These are phyloP conservation scores for Solanum appendiculatum DNA, from an alignment of 257 asterid species.

Conservation along the genomic window DNA sequence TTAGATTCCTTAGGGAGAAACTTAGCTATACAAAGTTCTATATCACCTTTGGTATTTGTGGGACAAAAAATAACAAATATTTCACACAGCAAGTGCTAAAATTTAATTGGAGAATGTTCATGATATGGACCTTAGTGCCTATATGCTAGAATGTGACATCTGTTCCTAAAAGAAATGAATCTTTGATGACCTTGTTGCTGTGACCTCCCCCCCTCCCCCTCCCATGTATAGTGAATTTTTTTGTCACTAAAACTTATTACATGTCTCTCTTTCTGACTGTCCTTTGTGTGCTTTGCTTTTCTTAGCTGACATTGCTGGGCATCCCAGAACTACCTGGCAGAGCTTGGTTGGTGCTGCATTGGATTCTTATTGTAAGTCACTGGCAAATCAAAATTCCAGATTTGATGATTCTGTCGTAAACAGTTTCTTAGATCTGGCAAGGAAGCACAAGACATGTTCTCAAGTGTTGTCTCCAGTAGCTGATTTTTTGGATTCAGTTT, in stretches of 20 bases:
- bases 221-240: not conserved
- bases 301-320: slow-evolving; percentile 30
- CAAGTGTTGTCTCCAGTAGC: slow-evolving; percentile 78
- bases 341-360: slow-evolving; percentile 72
- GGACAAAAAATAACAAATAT: not conserved
- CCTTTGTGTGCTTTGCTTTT: not conserved
- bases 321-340: slow-evolving; percentile 32
- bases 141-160: not conserved
- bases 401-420: slow-evolving; percentile 28
- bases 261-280: not conserved
- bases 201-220: not conserved
- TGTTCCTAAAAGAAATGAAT: not conserved
- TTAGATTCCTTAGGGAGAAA: not conserved
- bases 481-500: slow-evolving; percentile 54
- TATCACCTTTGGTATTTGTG: not conserved
- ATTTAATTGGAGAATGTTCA: not conserved
- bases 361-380: slow-evolving; percentile 44
- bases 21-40: not conserved
- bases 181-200: not conserved
- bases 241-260: not conserved
- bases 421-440: slow-evolving; percentile 56
- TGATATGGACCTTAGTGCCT: not conserved
- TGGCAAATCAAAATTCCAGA: slow-evolving; percentile 21
- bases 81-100: not conserved
- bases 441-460: slow-evolving; percentile 51